These are phyloP conservation scores for Dactylellina cionopaga DNA, from an alignment of 2,329 filamentous ascomycete genomes.

Conservation along the genomic window DNA sequence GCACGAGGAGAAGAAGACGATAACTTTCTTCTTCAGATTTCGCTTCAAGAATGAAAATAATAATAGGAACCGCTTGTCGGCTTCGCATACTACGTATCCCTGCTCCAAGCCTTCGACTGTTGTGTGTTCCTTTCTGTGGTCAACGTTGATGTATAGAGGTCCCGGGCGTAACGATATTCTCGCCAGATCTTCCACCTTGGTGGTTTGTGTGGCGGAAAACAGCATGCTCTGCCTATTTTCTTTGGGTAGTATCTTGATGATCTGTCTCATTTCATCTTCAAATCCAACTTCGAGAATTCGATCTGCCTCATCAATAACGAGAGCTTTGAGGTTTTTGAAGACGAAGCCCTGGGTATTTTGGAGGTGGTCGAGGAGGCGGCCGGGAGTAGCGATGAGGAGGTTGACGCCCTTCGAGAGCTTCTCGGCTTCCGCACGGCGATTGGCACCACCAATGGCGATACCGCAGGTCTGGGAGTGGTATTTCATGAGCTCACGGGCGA, in stretches of 20 bases:
- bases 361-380: conserved; percentile 89
- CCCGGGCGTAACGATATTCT: conserved; percentile 90
- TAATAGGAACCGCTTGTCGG: conserved; percentile 90
- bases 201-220: conserved; percentile 98
- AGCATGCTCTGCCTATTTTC: conserved; percentile 81
- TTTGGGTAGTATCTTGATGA: conserved; percentile 90
- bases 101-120: conserved; percentile 95
- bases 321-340: conserved; percentile 90
- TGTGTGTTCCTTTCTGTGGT: conserved; percentile 85
- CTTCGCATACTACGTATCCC: conserved; percentile 92
- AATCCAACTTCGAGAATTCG: conserved; percentile 97
- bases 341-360: conserved; percentile 89
- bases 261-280: conserved; percentile 97
- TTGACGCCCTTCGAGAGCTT: conserved; percentile 96
- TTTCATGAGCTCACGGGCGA: conserved; percentile 90
- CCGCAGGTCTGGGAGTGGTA: conserved; percentile 95
- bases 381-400: conserved; percentile 90
- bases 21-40: conserved; percentile 88
- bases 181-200: conserved; percentile 96
- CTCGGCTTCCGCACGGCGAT: conserved; percentile 84
- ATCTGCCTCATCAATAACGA: conserved; percentile 97
- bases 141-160: conserved; percentile 96
- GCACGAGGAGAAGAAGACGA: conserved; percentile 93
- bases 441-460: conserved; percentile 95
- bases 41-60: conserved; percentile 94